Base-by-base conservation (phyloP, 2,329 filamentous ascomycete species). In the Ceratocystis lukuohia region DNA sequence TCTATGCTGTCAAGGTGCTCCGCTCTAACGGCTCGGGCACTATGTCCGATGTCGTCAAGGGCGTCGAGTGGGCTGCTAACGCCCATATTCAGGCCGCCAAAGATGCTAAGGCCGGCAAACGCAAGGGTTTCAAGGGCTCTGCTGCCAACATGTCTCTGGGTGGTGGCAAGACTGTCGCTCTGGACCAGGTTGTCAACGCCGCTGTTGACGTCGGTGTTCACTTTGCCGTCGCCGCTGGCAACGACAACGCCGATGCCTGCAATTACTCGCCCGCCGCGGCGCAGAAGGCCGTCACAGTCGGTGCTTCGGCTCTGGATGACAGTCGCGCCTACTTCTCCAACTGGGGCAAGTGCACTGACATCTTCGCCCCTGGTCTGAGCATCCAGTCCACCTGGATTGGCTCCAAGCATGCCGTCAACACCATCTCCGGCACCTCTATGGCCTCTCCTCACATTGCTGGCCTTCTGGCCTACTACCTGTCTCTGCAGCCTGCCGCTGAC, bases 321-420 rank as follows among this genome's bases (percentile, higher is more conserved):
- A 90, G 91, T 82, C 93, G 94, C 79, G 94, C 94, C 71, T 99
- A 97, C 85, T 99, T 99, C 87, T 99, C 95, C 85, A 99, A 99
- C 89, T 97, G 87, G 78, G 94, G 94, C 77, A 94, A 93, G 84
- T 99, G 94, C 85, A 96, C 93, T 76, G 94, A 99, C 79, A 96
- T 99, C 83, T 99, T 99, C 74, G 94, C 92, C 70, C 94, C 94
- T 69, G 94, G 94, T 74, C 84, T 96, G 74, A 96, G 91, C 87
- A 96, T 99, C 73, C 85, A 90, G 73, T 99, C 94, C 71, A 97
- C 94, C 76, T 99, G 94, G 94, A 96, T 96, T 73, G 94, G 95
- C 76, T 93, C 88, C 85, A 89, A 94, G 78, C 87, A 93, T 74
- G 93, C 94, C 74, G 85, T 91, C 81, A 99, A 99, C 87, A 96